Evolutionary conservation across 2,329 filamentous ascomycete genomes (phyloP).

Genomic region (Colletotrichum tofieldiae): DNA sequence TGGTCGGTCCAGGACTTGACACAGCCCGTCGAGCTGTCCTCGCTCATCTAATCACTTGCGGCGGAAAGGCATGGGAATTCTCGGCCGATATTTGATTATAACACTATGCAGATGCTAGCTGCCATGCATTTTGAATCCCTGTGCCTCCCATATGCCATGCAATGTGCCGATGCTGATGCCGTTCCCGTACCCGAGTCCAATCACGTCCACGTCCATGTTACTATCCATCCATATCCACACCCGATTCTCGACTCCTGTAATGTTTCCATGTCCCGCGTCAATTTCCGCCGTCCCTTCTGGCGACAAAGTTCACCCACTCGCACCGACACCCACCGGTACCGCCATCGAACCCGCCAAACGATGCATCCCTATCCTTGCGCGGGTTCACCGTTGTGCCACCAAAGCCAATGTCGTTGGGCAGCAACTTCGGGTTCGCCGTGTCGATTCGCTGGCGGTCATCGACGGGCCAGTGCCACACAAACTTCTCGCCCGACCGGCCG

Average conservation of each 20-base stretch:
- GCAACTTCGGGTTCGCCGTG: constrained; percentile 58
- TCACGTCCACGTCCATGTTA: constrained; percentile 29
- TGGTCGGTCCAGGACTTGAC: neutral
- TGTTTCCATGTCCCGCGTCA: neutral
- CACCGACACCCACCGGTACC: constrained; percentile 75
- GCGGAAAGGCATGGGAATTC: too few species aligned
- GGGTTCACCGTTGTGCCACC: constrained; percentile 70
- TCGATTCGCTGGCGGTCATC: constrained; percentile 63
- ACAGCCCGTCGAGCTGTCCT: neutral
- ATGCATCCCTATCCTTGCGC: constrained; percentile 59
- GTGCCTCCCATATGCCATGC: constrained; percentile 4
- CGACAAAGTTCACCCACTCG: constrained; percentile 71
- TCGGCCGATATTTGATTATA: constrained; percentile 9
- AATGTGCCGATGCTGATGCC: constrained; percentile 8
- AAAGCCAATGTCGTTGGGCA: constrained; percentile 65
- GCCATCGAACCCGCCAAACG: constrained; percentile 74
- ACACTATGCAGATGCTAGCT: constrained; percentile 22
- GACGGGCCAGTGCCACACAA: constrained; percentile 69
- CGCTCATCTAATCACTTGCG: neutral
- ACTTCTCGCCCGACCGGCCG: constrained; percentile 67
- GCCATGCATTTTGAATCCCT: constrained; percentile 22
- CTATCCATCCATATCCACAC: neutral
- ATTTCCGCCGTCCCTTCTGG: constrained; percentile 25
- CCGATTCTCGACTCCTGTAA: neutral
- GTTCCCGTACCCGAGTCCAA: neutral